A percentile compares a stretch with the other conserved stretches of the same genome.
Evolutionary conservation across 2,329 filamentous ascomycete species (phyloP).

Genomic region (Colletotrichum higginsianum): DNA sequence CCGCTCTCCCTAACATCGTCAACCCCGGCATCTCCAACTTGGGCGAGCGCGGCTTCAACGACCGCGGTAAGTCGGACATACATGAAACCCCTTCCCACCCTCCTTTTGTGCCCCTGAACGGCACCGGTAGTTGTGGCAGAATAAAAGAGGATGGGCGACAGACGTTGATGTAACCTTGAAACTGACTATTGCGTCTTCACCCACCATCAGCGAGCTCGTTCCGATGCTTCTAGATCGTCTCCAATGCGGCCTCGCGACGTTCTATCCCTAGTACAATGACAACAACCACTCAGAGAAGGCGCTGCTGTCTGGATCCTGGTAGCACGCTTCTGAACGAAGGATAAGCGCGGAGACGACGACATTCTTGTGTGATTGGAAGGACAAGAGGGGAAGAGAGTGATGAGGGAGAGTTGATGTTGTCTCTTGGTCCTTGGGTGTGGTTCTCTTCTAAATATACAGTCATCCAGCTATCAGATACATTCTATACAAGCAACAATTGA

Average conservation of each 20-base stretch:
- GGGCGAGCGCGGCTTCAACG: conserved; percentile 13
- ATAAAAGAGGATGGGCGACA: neutral
- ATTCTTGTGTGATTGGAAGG: neutral
- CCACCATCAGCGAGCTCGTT: conserved; percentile 2
- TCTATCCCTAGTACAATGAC: neutral
- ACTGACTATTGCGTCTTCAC: neutral
- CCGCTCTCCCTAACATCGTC: conserved; percentile 7
- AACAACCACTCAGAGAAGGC: no score
- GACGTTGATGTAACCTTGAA: neutral
- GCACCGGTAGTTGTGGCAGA: neutral
- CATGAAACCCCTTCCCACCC: neutral
- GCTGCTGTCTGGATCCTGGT: neutral
- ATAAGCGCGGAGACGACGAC: neutral
- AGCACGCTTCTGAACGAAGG: neutral
- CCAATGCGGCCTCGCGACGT: neutral
- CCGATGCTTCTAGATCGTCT: neutral
- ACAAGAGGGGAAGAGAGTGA: neutral
- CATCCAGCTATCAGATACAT: neutral
- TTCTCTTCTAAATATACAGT: neutral
- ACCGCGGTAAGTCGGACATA: neutral
- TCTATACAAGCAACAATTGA: neutral
- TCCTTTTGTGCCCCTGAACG: neutral
- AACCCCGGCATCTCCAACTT: conserved; percentile 16
- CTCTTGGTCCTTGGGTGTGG: neutral
- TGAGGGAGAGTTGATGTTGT: neutral